phyloP scores from a whole-genome alignment of 192 early-diverging fungal genomes.

The Coemansia reversa region DNA sequence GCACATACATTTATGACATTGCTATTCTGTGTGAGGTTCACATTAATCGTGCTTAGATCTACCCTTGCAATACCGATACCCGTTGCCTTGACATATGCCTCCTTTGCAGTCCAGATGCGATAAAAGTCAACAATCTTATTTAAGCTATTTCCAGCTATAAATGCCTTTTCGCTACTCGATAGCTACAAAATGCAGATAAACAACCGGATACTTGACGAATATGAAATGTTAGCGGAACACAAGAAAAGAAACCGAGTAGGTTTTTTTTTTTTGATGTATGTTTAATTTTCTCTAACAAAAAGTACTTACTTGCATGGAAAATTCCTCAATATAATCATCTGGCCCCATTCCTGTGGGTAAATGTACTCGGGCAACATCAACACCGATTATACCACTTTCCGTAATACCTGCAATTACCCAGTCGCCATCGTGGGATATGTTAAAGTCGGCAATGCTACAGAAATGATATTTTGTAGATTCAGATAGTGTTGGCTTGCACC shows the following conservation, averaged over 20 bases:
- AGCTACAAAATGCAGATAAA: constrained; percentile 22
- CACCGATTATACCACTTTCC: constrained; percentile 16
- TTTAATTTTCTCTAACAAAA: not conserved
- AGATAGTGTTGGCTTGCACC: constrained; percentile 27
- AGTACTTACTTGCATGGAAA: constrained; percentile 26
- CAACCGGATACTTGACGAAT: too few species aligned
- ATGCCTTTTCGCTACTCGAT: constrained; percentile 18
- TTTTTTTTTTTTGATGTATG: too few species aligned
- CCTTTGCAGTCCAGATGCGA: constrained; percentile 45
- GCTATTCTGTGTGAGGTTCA: not conserved
- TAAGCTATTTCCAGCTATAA: not conserved
- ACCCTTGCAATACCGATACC: constrained; percentile 26
- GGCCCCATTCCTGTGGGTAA: constrained; percentile 20
- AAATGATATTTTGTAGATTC: not conserved
- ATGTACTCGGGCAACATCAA: constrained; percentile 29
- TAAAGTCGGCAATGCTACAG: constrained; percentile 25
- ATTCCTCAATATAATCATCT: constrained; percentile 27
- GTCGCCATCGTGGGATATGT: constrained; percentile 46
- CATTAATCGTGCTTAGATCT: constrained; percentile 19
- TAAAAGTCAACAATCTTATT: constrained; percentile 32
- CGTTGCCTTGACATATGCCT: constrained; percentile 45
- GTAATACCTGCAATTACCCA: constrained; percentile 35
- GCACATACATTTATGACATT: not conserved
- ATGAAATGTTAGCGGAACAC: too few species aligned
- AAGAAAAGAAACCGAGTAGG: too few species aligned